Conservation (phyloP, 257 asterid species). For the Jacaranda mimosifolia region DNA sequence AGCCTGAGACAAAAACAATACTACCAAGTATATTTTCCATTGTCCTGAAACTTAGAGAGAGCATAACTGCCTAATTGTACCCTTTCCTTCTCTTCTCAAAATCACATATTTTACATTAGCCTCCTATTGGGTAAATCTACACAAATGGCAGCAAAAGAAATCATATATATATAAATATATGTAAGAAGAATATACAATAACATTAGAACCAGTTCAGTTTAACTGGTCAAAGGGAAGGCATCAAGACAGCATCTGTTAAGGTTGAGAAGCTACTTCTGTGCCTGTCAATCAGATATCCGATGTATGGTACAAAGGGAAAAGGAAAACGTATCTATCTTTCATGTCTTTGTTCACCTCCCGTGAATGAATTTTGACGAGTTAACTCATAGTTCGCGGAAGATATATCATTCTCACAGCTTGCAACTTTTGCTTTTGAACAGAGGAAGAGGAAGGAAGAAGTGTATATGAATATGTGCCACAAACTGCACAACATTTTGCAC, state of each 20-base stretch:
- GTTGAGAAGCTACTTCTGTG: constrained; percentile 31
- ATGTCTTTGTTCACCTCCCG: constrained; percentile 48
- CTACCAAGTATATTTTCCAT: background rate
- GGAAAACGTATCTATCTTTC: constrained; percentile 41
- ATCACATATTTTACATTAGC: constrained; percentile 23
- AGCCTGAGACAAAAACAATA: background rate
- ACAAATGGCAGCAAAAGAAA: background rate
- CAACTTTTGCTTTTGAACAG: constrained; percentile 72
- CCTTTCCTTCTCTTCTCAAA: background rate
- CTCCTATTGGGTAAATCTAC: background rate
- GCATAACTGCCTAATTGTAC: background rate
- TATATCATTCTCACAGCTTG: constrained; percentile 53
- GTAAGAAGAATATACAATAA: constrained; percentile 18
- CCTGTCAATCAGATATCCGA: constrained; percentile 13
- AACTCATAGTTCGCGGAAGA: constrained; percentile 64
- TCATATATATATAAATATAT: background rate
- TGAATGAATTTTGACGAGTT: constrained; percentile 72
- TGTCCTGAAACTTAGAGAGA: no score
- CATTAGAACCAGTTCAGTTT: background rate
- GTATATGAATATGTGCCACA: constrained; percentile 88
- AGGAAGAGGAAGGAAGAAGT: constrained; percentile 92
- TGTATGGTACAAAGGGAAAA: constrained; percentile 27
- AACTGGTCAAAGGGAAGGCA: background rate
- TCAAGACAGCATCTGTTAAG: background rate
- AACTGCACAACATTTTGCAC: constrained; percentile 58